phyloP scores from a whole-genome alignment of 1,284 basidiomycete genomes.

The Pyrrhoderma noxium region DNA sequence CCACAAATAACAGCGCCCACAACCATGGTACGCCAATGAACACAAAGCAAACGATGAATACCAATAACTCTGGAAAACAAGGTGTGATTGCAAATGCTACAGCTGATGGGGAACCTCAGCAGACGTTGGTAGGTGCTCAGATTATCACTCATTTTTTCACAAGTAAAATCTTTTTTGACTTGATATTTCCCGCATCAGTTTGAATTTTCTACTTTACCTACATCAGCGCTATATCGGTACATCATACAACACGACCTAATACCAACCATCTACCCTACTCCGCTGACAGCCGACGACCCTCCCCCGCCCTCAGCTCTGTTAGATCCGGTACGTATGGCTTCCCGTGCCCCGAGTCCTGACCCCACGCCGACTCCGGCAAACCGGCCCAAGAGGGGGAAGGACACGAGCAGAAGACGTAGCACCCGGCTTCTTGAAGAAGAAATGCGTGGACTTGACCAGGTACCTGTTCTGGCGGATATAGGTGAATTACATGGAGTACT shows the following conservation, averaged over 20 bases:
- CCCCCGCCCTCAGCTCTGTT: constrained; percentile 56
- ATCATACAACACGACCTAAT: constrained; percentile 62
- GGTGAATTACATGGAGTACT: constrained; percentile 57
- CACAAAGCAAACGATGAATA: background rate
- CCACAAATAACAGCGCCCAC: background rate
- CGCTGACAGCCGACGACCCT: constrained; percentile 56
- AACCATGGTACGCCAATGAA: background rate
- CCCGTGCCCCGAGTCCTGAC: constrained; percentile 42
- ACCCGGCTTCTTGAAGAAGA: constrained; percentile 62
- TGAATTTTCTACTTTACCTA: constrained; percentile 60
- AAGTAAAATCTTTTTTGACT: background rate
- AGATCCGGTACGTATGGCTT: constrained; percentile 36
- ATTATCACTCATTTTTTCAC: background rate
- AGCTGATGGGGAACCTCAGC: constrained; percentile 10
- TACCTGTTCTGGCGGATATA: constrained; percentile 60
- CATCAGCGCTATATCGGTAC: constrained; percentile 55
- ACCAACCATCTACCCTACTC: constrained; percentile 60
- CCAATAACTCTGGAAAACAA: background rate
- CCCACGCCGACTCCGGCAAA: constrained; percentile 44
- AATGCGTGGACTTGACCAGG: constrained; percentile 31
- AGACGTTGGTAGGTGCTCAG: constrained; percentile 9
- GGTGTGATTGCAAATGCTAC: background rate
- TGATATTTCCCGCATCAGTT: constrained; percentile 37
- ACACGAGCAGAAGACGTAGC: constrained; percentile 49
- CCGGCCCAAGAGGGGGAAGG: constrained; percentile 37